A percentile compares a stretch with the other conserved stretches of the same genome.
phyloP scores from a whole-genome alignment of 1,284 basidiomycete species.

The Omphalotus olearius region DNA sequence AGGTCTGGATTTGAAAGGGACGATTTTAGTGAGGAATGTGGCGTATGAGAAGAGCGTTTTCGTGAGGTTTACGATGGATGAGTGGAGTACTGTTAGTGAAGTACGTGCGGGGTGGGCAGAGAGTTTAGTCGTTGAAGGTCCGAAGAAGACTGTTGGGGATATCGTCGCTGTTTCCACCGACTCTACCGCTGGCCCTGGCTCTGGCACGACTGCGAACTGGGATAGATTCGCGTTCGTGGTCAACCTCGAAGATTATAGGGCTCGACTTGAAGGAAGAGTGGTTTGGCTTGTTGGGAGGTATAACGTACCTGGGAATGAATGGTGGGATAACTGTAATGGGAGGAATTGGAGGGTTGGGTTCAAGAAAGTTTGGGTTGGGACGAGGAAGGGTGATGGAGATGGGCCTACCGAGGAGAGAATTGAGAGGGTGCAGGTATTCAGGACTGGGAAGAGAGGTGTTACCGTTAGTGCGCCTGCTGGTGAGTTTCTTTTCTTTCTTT shows the following conservation, averaged over 20 bases:
- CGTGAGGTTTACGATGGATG: constrained; percentile 88
- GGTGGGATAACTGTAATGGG: constrained; percentile 90
- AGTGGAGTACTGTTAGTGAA: constrained; percentile 92
- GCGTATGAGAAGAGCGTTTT: constrained; percentile 86
- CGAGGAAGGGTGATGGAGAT: background rate
- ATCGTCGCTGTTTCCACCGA: constrained; percentile 18
- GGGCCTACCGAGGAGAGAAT: background rate
- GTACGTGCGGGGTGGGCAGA: constrained; percentile 62
- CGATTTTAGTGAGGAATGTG: constrained; percentile 79
- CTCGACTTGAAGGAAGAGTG: constrained; percentile 34
- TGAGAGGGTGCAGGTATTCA: background rate
- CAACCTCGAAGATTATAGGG: constrained; percentile 37
- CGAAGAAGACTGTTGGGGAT: constrained; percentile 33
- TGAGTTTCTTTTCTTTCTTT: background rate
- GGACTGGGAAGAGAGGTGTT: too few species aligned
- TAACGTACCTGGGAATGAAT: constrained; percentile 36
- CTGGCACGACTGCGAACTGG: too few species aligned
- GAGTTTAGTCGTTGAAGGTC: constrained; percentile 9
- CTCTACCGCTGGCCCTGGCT: background rate
- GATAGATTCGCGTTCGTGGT: constrained; percentile 62
- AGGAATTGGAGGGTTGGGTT: constrained; percentile 69
- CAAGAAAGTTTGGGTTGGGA: background rate
- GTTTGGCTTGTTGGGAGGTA: constrained; percentile 29
- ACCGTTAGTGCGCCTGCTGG: background rate
- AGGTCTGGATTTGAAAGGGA: constrained; percentile 37